Evolutionary conservation across 208 protist species (phyloP), one percentile per base, ranked within the genome.

Genomic region (Trypanosoma melophagium): DNA sequence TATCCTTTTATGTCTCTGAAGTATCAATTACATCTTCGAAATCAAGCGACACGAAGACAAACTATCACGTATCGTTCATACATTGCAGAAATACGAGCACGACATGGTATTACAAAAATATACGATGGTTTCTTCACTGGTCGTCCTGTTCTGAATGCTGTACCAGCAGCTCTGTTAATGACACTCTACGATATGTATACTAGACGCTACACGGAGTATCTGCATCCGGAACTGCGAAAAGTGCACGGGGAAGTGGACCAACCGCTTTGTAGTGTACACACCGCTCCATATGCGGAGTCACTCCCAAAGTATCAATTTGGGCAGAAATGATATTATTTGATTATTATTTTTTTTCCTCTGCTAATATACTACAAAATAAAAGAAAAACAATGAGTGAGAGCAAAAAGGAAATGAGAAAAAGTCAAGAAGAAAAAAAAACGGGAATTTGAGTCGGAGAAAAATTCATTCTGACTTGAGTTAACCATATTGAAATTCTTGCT

Each of bases 101-200:
- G 76, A 22, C 84, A 92, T 66, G 90, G 87, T 31, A 68, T 93
- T 21, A 86, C 84, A 7, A 92, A 90, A 60, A 59, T 96, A 31
- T 96, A 77, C 71, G 90, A 96, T 31, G 90, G 90, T 25, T 96
- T 93, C 68, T 96, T 93, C 56, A 61, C 58, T 35, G 62, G 73
- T 16, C 75, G 80, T 21, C 90, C 90, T 3, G 58, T 92, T 17
- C 74, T 96, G 24, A 77, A 84, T 63, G 83, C 90, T 5, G 63
- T 91, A 40, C 80, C 87, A 22, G 60, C 81, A 17, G 90, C 90
- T 40, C 68, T 93, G 61, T 59, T 92, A 17, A 71, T 96, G 76
- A 76, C 62, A 12, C 7, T 80, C 0, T 96, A 93, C 64, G 90
- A 96, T 58, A 13, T 83, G 0, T 57, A 75, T 44, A 53, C 76